A percentile compares a stretch with the other conserved stretches of the same genome.
Evolutionary conservation across 2,329 filamentous ascomycete genomes (phyloP).

Genomic region (Verticillium klebahnii): DNA sequence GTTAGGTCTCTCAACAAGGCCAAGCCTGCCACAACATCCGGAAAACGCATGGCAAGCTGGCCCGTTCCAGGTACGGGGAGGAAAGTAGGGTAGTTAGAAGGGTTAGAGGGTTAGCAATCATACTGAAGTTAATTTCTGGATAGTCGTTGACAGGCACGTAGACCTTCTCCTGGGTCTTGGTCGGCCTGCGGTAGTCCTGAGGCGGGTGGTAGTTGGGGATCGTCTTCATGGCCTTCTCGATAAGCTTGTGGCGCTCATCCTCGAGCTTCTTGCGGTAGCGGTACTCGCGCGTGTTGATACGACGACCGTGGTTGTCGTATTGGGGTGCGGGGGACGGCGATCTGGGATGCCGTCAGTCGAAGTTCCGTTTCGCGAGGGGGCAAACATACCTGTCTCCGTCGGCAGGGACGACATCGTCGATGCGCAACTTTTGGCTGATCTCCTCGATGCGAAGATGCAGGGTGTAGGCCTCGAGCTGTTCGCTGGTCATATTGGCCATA

Average conservation of each 20-base stretch:
- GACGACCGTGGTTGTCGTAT: slow-evolving; percentile 98
- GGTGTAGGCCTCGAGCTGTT: slow-evolving; percentile 96
- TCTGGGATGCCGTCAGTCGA: slow-evolving; percentile 41
- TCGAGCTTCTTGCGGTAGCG: slow-evolving; percentile 97
- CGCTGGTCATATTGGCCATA: slow-evolving; percentile 94
- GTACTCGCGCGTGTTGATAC: slow-evolving; percentile 98
- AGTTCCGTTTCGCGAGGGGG: background rate
- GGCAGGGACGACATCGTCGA: slow-evolving; percentile 96
- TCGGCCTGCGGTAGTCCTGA: slow-evolving; percentile 95
- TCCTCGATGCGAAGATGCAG: slow-evolving; percentile 96
- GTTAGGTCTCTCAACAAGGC: slow-evolving; percentile 20
- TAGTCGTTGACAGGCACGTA: slow-evolving; percentile 99
- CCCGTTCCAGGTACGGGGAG: slow-evolving; percentile 34
- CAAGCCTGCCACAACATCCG: slow-evolving; percentile 18
- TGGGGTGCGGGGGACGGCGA: slow-evolving; percentile 94
- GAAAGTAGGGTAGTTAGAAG: slow-evolving; percentile 56
- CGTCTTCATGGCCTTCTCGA: slow-evolving; percentile 99
- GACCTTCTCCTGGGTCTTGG: slow-evolving; percentile 99
- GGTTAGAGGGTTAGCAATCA: slow-evolving; percentile 99
- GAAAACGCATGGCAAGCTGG: slow-evolving; percentile 32
- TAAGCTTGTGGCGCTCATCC: slow-evolving; percentile 96
- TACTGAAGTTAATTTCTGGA: slow-evolving; percentile 99
- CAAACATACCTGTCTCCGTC: slow-evolving; percentile 83
- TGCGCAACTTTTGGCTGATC: slow-evolving; percentile 97
- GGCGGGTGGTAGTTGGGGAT: slow-evolving; percentile 99